Evolutionary conservation across 2,329 filamentous ascomycete genomes (phyloP), one percentile per base, ranked within the genome.

Genomic region (Microcyclosporella mali): DNA sequence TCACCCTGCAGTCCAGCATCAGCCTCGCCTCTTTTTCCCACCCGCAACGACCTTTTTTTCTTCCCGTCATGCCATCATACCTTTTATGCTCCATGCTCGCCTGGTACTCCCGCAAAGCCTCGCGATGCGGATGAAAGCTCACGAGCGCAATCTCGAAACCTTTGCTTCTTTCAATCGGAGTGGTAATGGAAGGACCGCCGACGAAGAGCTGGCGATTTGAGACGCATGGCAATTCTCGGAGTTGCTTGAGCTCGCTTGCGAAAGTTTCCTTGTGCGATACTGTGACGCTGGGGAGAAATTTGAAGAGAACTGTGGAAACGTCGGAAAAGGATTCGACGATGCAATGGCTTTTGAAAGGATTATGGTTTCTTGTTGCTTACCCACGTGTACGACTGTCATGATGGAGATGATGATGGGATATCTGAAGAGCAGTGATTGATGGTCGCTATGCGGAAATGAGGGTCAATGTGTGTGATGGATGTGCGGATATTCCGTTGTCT

Each of bases 181-280:
- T 64, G 0, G 74, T 78, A 4, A 78, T 64, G 0, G 73, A 75
- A 0, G 73, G 73, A 0, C 74, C 72, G 0, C 75, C 75, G 3
- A 77, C 74, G 0, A 73, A 55, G 0, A 78, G 65, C 1, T 67
- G 66, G n/a, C 68, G 63, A 10, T 69, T 55, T 37, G 73, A 67
- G 16, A 78, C 73, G 31, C 68, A 74, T 0, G 71, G 47, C 2
- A 78, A 60, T 2, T 55, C 41, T 33, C 72, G 74, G n/a, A 78
- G 64, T 1, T 66, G 67, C 45, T 70, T 74, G 4, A 77, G 61
- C 44, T 77, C 68, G 0, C 47, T 50, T 18, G 71, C 62, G 33
- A 77, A 77, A 0, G 56, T 66, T 2, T 66, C 56, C 38, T 68
- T 70, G 45, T 74, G 69, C 8, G 65, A 61, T 6, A 62, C 43